Evolutionary conservation across 176 grass and related monocot genomes (phyloP).

Genomic region (Musa acuminata): DNA sequence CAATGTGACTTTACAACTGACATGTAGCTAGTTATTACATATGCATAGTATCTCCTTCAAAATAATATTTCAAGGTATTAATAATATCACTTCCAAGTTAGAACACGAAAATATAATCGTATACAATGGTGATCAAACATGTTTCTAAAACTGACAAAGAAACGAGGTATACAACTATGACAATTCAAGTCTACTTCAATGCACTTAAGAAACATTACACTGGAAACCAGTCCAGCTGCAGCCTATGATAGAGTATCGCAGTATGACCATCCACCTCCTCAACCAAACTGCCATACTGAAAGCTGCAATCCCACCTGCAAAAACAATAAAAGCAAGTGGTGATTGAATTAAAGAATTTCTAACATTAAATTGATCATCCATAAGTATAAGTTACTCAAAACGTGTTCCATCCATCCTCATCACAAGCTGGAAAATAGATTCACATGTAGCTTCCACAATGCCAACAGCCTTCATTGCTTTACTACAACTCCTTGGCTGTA

Average conservation of each 20-base stretch:
- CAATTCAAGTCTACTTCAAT: not conserved
- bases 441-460: conserved; percentile 85
- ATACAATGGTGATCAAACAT: no score
- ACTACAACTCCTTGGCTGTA: conserved; percentile 81
- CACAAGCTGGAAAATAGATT: conserved; percentile 93
- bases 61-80: not conserved
- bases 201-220: conserved; percentile 45
- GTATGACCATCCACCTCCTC: conserved; percentile 98
- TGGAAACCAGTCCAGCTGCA: conserved; percentile 86
- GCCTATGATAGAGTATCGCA: conserved; percentile 89
- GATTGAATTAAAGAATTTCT: no score
- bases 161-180: no score
- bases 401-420: conserved; percentile 94
- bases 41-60: not conserved
- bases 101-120: no score
- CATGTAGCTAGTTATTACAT: no score
- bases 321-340: not conserved
- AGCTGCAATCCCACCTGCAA: conserved; percentile 96
- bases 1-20: not conserved
- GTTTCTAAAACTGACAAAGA: no score
- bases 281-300: conserved; percentile 93
- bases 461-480: conserved; percentile 99
- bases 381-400: conserved; percentile 62
- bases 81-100: not conserved
- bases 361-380: not conserved